Evolutionary conservation across 2,329 filamentous ascomycete species (phyloP).

Genomic region (Clonostachys rhizophaga): DNA sequence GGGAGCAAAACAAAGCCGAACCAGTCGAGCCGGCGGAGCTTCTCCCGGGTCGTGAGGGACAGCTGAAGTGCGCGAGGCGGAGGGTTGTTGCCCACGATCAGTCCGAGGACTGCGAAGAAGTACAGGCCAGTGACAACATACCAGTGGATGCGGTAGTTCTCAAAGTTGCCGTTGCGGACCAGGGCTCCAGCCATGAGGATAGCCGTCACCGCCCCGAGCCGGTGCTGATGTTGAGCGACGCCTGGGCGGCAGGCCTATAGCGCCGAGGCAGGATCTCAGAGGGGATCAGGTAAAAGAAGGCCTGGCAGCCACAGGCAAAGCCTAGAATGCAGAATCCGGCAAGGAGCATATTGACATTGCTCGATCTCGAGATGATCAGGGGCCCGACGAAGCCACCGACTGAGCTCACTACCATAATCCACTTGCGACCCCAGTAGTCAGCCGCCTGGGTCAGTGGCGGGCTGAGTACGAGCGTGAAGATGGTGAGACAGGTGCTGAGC

Average conservation of each 20-base stretch:
- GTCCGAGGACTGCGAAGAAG: too few relatives aligned
- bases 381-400: conserved; percentile 23
- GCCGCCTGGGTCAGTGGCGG: too few relatives aligned
- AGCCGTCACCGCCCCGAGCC: conserved; percentile 19
- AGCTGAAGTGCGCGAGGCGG: conserved; percentile 16
- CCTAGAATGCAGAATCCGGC: conserved; percentile 27
- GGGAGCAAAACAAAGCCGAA: conserved; percentile 26
- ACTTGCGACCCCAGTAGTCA: conserved; percentile 34
- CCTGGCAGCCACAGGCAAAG: conserved; percentile 27
- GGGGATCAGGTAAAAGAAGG: conserved; percentile 28
- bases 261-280: conserved; percentile 31
- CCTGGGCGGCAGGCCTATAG: conserved; percentile 26
- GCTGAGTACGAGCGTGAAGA: conserved; percentile 24
- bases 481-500: conserved; percentile 25
- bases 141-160: conserved; percentile 27
- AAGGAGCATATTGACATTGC: conserved; percentile 25
- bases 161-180: conserved; percentile 17
- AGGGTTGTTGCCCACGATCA: conserved; percentile 26
- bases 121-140: too few relatives aligned
- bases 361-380: conserved; percentile 26
- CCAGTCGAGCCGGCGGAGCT: conserved; percentile 30
- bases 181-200: conserved; percentile 26
- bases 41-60: conserved; percentile 15
- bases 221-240: conserved; percentile 19
- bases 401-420: conserved; percentile 27